phyloP scores from a whole-genome alignment of 306 rosid genomes.

The Hippophae gyantsensis region DNA sequence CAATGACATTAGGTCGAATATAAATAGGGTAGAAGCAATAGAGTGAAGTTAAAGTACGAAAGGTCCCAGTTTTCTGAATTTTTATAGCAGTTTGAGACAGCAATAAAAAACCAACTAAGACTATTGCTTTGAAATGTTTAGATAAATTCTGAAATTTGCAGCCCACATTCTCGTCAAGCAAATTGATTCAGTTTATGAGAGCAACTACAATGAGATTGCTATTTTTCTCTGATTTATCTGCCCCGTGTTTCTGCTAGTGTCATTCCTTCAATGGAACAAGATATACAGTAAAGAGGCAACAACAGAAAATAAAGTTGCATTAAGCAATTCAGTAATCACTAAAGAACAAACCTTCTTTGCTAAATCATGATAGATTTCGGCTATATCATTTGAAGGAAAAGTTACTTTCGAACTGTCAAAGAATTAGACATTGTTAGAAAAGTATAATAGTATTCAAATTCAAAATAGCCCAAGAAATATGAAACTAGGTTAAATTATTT shows the following conservation, averaged over 20 bases:
- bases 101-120: no score
- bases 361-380: constrained; percentile 66
- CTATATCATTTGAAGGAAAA: constrained; percentile 62
- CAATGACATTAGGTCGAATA: no score
- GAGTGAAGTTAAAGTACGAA: no score
- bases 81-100: no score
- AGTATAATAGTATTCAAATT: constrained; percentile 4
- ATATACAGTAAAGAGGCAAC: neutral
- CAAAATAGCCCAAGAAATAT: constrained; percentile 6
- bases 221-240: no score
- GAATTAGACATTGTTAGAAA: constrained; percentile 3
- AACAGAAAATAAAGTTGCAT: neutral
- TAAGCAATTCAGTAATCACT: neutral
- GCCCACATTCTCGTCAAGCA: no score
- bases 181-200: no score
- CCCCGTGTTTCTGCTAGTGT: neutral
- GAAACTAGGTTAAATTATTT: constrained; percentile 4
- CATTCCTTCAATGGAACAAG: neutral
- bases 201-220: no score
- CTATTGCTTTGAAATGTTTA: no score
- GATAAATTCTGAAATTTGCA: no score
- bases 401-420: constrained; percentile 61
- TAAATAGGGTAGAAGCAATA: no score
- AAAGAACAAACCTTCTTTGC: constrained; percentile 50
- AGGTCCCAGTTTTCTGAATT: no score